A percentile compares a stretch with the other conserved stretches of the same genome.
phyloP scores from a whole-genome alignment of 148 eudicot genomes.

The Rhododendron molle region DNA sequence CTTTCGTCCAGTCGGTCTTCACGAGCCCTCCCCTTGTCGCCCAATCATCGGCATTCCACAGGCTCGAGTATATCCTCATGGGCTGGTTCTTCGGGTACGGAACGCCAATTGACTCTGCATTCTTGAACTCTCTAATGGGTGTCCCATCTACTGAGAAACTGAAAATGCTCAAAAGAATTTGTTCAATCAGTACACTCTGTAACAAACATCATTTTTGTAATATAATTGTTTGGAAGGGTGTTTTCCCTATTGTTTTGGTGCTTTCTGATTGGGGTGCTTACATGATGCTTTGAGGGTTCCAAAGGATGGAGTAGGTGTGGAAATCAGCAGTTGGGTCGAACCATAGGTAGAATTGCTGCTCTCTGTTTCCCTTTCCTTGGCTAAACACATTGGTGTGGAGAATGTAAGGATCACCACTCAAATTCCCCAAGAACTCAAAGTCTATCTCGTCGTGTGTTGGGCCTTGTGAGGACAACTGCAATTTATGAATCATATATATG shows the following conservation, averaged over 20 bases:
- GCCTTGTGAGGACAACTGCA: too few species aligned
- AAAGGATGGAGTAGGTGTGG: background rate
- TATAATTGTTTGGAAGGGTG: too few species aligned
- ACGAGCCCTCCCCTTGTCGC: conserved; percentile 35
- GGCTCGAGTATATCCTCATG: conserved; percentile 33
- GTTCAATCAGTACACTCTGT: background rate
- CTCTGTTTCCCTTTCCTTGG: background rate
- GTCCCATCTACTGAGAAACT: conserved; percentile 36
- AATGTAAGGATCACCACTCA: too few species aligned
- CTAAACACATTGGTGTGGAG: background rate
- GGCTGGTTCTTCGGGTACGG: conserved; percentile 33
- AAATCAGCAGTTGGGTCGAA: background rate
- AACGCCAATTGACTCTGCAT: conserved; percentile 27
- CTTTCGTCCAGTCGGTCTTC: too few species aligned
- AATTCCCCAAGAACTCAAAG: too few species aligned
- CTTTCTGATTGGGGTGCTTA: background rate
- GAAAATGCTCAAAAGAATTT: background rate
- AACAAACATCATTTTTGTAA: too few species aligned
- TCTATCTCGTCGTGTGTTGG: too few species aligned
- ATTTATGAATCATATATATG: too few species aligned
- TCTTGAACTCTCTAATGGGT: conserved; percentile 35
- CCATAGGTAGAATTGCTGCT: background rate
- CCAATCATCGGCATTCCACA: conserved; percentile 43
- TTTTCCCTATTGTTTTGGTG: too few species aligned
- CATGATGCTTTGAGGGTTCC: background rate